Base-by-base conservation (phyloP, 768 basidiomycete species). In the Lactarius psammicola region DNA sequence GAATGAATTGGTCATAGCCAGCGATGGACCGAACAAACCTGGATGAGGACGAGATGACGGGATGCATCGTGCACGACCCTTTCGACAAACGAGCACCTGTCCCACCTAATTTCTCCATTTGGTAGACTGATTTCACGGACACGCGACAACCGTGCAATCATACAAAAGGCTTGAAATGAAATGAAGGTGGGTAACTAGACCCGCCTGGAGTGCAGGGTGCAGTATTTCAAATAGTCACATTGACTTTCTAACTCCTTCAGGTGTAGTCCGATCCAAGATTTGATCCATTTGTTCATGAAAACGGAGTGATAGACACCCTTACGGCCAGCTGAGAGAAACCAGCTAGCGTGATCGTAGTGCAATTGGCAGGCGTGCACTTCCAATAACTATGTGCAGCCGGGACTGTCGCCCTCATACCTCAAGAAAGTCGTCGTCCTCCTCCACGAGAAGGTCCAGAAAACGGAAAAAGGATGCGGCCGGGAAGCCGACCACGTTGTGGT, bases 401-500 rank as follows among this genome's bases (percentile, higher is more conserved):
- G 20, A 56, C 30, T 4, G 26, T 51, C 44, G 5, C 18, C n/a
- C 5, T 66, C 57, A 73, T 26, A 72, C 63, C 23, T 71, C 70
- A 20, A 93, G 74, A 73, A 93, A 93, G 64, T 92, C 90, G 0
- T 80, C 79, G 60, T 93, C 91, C 59, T 94, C 90, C 31, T 91
- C 89, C 13, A 85, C 78, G 13, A 91, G 73, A n/a, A 82, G 69
- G 59, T 90, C 87, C 49, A 94, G 71, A 57, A 89, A 83, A 55
- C 84, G 85, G 76, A 93, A 87, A 76, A 94, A 94, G 9, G 90
- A 89, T 6, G 93, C 84, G 0, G 87, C 91, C 2, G 95, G 95
- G 75, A 97, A 98, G 4, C 95, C 95, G 17, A 95, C 94, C 2
- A 92, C 88, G 70, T 97, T 98, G 70, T 90, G 82, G 72, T 88